Evolutionary conservation across 2,329 filamentous ascomycete genomes (phyloP).

Genomic region (Colletotrichum liriopes): DNA sequence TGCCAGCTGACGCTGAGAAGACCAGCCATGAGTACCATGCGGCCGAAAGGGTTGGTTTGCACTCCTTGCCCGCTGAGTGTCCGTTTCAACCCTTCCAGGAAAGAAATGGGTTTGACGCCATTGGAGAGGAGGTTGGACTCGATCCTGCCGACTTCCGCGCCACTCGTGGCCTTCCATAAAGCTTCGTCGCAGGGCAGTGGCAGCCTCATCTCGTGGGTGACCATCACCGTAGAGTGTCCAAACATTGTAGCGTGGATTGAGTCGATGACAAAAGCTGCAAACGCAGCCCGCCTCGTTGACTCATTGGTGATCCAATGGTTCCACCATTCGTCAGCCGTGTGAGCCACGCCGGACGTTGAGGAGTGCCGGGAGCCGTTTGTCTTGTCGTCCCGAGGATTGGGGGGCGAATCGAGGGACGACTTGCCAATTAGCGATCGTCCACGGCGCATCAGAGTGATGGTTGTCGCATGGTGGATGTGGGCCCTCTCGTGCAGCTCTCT

Average conservation of each 20-base stretch:
- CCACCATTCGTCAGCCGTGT: constrained; percentile 92
- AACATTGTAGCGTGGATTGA: constrained; percentile 99
- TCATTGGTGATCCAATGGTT: constrained; percentile 96
- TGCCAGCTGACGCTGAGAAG: constrained; percentile 96
- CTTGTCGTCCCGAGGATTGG: constrained; percentile 76
- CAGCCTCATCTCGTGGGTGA: constrained; percentile 93
- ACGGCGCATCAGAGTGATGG: constrained; percentile 93
- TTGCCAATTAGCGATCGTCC: constrained; percentile 92
- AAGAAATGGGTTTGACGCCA: constrained; percentile 87
- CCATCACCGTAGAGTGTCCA: constrained; percentile 96
- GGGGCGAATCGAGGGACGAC: constrained; percentile 87
- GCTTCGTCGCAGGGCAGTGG: constrained; percentile 94
- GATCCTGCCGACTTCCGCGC: constrained; percentile 86
- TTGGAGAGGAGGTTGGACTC: constrained; percentile 86
- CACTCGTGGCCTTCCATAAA: constrained; percentile 91
- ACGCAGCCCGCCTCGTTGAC: constrained; percentile 89
- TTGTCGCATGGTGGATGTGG: constrained; percentile 97
- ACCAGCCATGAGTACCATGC: constrained; percentile 94
- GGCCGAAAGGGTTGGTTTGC: constrained; percentile 92
- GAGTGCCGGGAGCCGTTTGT: constrained; percentile 71
- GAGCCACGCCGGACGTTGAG: constrained; percentile 72
- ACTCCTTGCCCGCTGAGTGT: constrained; percentile 90
- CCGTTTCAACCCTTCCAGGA: constrained; percentile 91
- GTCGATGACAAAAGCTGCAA: constrained; percentile 95
- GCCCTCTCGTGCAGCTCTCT: constrained; percentile 92